Evolutionary conservation across 2,329 filamentous ascomycete genomes (phyloP).

Genomic region (Penicillium oxalicum): DNA sequence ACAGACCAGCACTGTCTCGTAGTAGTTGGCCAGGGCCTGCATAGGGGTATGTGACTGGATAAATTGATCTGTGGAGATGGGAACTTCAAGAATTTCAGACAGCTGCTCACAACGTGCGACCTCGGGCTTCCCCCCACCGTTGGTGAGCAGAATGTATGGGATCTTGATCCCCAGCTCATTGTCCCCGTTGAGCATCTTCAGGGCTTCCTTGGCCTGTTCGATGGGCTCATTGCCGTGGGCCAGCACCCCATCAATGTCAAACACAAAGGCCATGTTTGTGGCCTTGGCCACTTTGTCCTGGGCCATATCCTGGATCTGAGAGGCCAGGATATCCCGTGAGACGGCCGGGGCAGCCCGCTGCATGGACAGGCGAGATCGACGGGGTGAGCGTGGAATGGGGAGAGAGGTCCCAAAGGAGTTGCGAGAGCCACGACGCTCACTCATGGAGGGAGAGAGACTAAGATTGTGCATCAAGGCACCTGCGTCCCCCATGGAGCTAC

Average conservation of each 20-base stretch:
- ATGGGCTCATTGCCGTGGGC: slow-evolving; percentile 68
- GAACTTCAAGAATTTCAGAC: slow-evolving; percentile 58
- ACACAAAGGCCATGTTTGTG: slow-evolving; percentile 77
- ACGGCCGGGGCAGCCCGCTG: slow-evolving; percentile 45
- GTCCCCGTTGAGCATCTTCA: slow-evolving; percentile 68
- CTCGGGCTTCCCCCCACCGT: slow-evolving; percentile 68
- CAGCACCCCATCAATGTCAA: slow-evolving; percentile 63
- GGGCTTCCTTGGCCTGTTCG: slow-evolving; percentile 58
- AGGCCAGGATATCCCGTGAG: slow-evolving; percentile 61
- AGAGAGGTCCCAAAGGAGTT: slow-evolving; percentile 71
- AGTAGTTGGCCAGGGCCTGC: slow-evolving; percentile 70
- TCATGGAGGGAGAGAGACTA: slow-evolving; percentile 61
- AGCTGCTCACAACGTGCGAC: slow-evolving; percentile 60
- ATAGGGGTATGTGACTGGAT: slow-evolving; percentile 73
- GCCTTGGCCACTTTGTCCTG: slow-evolving; percentile 60
- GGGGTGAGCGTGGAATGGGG: slow-evolving; percentile 65
- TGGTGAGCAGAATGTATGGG: slow-evolving; percentile 68
- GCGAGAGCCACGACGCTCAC: slow-evolving; percentile 61
- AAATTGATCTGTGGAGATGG: slow-evolving; percentile 66
- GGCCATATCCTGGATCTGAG: slow-evolving; percentile 63
- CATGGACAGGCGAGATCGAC: slow-evolving; percentile 61
- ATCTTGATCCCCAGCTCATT: slow-evolving; percentile 76
- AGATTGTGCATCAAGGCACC: slow-evolving; percentile 67
- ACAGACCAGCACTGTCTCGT: slow-evolving; percentile 67
- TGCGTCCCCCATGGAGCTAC: slow-evolving; percentile 63